phyloP scores from a whole-genome alignment of 2,329 filamentous ascomycete genomes.

The Fusarium mundagurra region DNA sequence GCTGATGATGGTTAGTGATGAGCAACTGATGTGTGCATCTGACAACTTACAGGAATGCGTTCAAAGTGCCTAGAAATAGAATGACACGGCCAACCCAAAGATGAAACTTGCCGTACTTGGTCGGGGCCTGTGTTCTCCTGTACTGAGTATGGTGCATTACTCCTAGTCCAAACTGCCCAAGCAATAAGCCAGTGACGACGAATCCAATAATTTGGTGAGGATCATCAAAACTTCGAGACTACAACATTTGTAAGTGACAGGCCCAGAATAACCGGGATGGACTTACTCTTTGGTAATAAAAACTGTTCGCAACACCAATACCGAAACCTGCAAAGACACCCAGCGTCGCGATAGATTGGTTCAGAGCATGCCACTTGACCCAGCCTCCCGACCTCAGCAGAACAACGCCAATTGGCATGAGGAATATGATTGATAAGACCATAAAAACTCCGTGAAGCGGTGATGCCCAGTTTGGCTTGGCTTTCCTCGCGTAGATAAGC shows the following conservation, averaged over 20 bases:
- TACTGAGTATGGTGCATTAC: slow-evolving; percentile 65
- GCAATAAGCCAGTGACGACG: slow-evolving; percentile 60
- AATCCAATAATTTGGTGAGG: slow-evolving; percentile 69
- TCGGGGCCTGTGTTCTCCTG: slow-evolving; percentile 59
- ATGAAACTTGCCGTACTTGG: slow-evolving; percentile 63
- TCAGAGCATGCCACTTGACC: slow-evolving; percentile 64
- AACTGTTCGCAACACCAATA: slow-evolving; percentile 63
- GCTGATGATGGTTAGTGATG: slow-evolving; percentile 44
- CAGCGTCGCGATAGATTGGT: slow-evolving; percentile 61
- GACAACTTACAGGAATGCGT: slow-evolving; percentile 64
- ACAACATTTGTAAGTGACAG: slow-evolving; percentile 11
- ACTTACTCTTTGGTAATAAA: slow-evolving; percentile 64
- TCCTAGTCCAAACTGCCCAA: slow-evolving; percentile 65
- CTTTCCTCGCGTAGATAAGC: slow-evolving; percentile 45
- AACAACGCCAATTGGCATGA: slow-evolving; percentile 66
- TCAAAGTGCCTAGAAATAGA: slow-evolving; percentile 63
- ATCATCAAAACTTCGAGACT: slow-evolving; percentile 63
- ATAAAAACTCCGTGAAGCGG: slow-evolving; percentile 62
- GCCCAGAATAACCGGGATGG: background rate
- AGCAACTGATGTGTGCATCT: background rate
- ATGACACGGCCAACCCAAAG: slow-evolving; percentile 66
- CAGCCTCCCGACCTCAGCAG: slow-evolving; percentile 62
- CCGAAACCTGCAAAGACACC: slow-evolving; percentile 60
- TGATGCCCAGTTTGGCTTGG: slow-evolving; percentile 51
- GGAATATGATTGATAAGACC: slow-evolving; percentile 63